These are phyloP conservation scores for Chaetomidium leptoderma DNA, from an alignment of 495 filamentous ascomycete species.

Conservation along the genomic window DNA sequence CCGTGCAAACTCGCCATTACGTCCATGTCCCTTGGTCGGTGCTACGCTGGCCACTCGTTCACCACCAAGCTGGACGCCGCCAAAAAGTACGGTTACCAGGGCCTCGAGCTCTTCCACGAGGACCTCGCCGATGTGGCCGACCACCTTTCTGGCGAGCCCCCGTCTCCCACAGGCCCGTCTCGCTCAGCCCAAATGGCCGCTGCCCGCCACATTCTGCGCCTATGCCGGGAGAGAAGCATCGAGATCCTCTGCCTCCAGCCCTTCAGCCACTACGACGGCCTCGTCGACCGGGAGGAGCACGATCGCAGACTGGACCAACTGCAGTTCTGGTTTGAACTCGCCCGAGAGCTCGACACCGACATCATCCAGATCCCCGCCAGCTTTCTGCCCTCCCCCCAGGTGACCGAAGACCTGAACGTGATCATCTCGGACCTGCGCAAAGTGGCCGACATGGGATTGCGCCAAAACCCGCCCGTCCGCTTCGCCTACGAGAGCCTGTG, in stretches of 20 bases:
- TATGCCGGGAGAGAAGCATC: conserved; percentile 57
- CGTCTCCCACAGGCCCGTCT: conserved; percentile 28
- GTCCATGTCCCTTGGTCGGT: conserved; percentile 69
- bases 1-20: conserved; percentile 51
- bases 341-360: conserved; percentile 60
- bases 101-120: conserved; percentile 77
- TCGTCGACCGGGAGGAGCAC: conserved; percentile 60
- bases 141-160: conserved; percentile 20
- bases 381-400: conserved; percentile 57
- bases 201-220: conserved; percentile 48
- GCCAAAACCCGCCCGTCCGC: conserved; percentile 52
- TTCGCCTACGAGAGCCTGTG: conserved; percentile 75
- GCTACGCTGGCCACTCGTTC: conserved; percentile 53
- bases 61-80: conserved; percentile 63
- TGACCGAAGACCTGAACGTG: conserved; percentile 52
- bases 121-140: conserved; percentile 63
- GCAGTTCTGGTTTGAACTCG: conserved; percentile 63
- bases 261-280: conserved; percentile 74
- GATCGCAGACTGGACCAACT: conserved; percentile 58
- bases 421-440: conserved; percentile 62
- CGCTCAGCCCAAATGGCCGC: conserved; percentile 52
- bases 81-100: conserved; percentile 58
- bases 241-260: conserved; percentile 70
- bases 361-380: conserved; percentile 71
- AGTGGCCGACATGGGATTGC: conserved; percentile 60